A percentile compares a stretch with the other conserved stretches of the same genome.
Evolutionary conservation across 257 asterid genomes (phyloP).

Genomic region (Nicotiana undulata): DNA sequence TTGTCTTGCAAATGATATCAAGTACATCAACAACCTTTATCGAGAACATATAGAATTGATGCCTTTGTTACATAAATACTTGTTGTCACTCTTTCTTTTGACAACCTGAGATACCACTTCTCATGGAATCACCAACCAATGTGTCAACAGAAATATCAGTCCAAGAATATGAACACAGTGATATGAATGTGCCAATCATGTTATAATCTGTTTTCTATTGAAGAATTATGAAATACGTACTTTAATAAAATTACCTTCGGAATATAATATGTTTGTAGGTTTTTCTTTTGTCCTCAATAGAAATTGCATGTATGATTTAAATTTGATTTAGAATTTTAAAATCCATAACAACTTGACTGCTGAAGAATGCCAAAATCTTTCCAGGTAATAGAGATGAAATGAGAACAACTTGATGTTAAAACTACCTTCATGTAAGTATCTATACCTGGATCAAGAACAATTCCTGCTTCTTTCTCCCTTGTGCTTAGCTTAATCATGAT

Average conservation of each 20-base stretch:
- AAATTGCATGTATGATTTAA: conserved; percentile 28
- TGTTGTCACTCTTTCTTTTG: conserved; percentile 51
- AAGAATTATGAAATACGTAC: background rate
- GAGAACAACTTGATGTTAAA: background rate
- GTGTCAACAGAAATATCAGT: conserved; percentile 47
- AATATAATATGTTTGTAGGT: conserved; percentile 43
- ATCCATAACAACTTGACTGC: background rate
- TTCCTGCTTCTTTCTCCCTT: too few relatives aligned
- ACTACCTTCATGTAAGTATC: too few relatives aligned
- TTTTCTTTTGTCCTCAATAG: conserved; percentile 42
- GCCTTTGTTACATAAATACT: conserved; percentile 17
- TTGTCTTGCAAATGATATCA: background rate
- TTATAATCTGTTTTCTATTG: background rate
- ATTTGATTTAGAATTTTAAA: background rate
- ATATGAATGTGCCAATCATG: background rate
- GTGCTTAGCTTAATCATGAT: too few relatives aligned
- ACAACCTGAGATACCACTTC: conserved; percentile 55
- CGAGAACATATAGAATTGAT: background rate
- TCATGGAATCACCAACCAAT: conserved; percentile 41
- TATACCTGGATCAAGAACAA: too few relatives aligned
- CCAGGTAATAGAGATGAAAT: background rate
- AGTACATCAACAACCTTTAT: background rate
- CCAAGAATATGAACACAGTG: conserved; percentile 31
- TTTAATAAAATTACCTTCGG: conserved; percentile 28
- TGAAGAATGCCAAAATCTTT: background rate